Evolutionary conservation across 148 eudicot genomes (phyloP).

Genomic region (Suaeda aralocaspica): DNA sequence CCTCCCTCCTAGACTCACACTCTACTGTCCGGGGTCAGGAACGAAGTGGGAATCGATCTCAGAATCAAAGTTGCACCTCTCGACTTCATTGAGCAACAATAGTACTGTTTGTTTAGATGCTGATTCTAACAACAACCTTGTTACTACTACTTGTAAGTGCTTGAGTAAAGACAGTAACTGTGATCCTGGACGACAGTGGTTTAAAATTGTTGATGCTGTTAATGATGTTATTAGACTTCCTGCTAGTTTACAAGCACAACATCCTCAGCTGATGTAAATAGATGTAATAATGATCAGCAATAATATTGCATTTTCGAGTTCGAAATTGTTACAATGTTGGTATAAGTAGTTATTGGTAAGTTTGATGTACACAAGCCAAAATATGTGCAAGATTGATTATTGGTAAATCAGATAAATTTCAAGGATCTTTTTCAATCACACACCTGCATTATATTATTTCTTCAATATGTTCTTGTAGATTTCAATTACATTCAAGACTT

Average conservation of each 20-base stretch:
- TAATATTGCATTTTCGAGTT: too few relatives aligned
- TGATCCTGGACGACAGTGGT: slow-evolving; percentile 84
- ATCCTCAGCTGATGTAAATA: neutral
- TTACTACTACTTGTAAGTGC: slow-evolving; percentile 64
- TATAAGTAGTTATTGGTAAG: neutral
- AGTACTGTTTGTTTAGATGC: slow-evolving; percentile 61
- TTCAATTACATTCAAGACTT: too few relatives aligned
- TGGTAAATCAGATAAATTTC: too few relatives aligned
- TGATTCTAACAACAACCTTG: slow-evolving; percentile 34
- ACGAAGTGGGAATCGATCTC: slow-evolving; percentile 67
- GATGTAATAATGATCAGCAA: too few relatives aligned
- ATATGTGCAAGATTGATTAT: too few relatives aligned
- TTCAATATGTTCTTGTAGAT: too few relatives aligned
- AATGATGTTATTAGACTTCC: neutral
- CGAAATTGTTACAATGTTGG: too few relatives aligned
- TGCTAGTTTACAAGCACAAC: neutral
- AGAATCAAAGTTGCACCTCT: slow-evolving; percentile 73
- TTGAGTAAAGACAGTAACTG: slow-evolving; percentile 45
- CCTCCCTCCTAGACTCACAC: slow-evolving; percentile 38
- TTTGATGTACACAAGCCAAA: too few relatives aligned
- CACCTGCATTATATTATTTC: too few relatives aligned
- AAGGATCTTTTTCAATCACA: too few relatives aligned
- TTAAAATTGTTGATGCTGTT: slow-evolving; percentile 53
- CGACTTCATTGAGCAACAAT: slow-evolving; percentile 35
- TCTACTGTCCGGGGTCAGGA: slow-evolving; percentile 31